A percentile compares a stretch with the other conserved stretches of the same genome.
phyloP scores from a whole-genome alignment of 1,139 yeast species.

The Magnusiomyces ingens region DNA sequence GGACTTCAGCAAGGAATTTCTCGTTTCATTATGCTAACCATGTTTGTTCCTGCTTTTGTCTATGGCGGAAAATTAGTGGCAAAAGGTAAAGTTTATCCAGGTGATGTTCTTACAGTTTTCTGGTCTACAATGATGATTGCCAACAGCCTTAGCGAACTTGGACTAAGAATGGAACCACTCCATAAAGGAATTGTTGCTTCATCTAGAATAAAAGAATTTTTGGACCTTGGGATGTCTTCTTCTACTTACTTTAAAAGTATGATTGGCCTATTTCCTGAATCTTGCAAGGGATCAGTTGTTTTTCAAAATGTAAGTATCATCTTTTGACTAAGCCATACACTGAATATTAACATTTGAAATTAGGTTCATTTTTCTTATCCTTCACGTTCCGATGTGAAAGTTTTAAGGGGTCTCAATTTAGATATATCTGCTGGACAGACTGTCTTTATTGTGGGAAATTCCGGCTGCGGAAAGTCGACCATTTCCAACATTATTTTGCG shows the following conservation, averaged over 20 bases:
- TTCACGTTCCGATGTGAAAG: constrained; percentile 40
- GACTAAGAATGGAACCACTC: constrained; percentile 23
- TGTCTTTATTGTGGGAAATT: constrained; percentile 69
- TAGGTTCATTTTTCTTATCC: constrained; percentile 52
- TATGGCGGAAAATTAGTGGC: constrained; percentile 68
- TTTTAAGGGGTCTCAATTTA: constrained; percentile 43
- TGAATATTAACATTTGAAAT: neutral
- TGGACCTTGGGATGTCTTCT: constrained; percentile 16
- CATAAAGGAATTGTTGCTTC: constrained; percentile 26
- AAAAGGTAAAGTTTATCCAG: constrained; percentile 44
- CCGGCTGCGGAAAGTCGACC: constrained; percentile 93
- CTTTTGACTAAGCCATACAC: neutral
- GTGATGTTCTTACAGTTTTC: constrained; percentile 73
- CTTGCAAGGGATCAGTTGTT: constrained; percentile 41
- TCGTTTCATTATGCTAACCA: constrained; percentile 52
- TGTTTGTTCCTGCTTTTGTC: constrained; percentile 92
- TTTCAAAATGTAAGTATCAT: constrained; percentile 41
- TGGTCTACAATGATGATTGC: constrained; percentile 72
- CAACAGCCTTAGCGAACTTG: constrained; percentile 38
- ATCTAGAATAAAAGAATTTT: constrained; percentile 15
- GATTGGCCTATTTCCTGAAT: constrained; percentile 31
- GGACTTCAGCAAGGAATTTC: constrained; percentile 54
- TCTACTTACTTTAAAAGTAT: constrained; percentile 15
- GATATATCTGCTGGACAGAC: constrained; percentile 41
- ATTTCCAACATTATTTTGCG: constrained; percentile 55